Base-by-base conservation (phyloP, 495 filamentous ascomycete genomes). In the Haplographium delicatum region DNA sequence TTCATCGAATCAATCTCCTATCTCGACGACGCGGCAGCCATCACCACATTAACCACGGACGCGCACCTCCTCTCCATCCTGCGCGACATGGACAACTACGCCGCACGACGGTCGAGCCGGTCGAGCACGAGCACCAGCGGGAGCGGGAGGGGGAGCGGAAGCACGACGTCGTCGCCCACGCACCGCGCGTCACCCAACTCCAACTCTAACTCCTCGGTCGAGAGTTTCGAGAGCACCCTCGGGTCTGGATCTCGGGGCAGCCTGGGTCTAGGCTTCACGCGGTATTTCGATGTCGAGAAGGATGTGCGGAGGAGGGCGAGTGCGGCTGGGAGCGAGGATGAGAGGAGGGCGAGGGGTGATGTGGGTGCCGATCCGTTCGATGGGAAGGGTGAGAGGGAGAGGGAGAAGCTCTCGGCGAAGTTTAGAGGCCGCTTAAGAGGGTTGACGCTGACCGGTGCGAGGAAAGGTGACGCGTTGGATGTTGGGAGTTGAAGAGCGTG, bases 11-110 rank as follows among this genome's bases (percentile, higher is more conserved):
- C n/a, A n/a, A n/a, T n/a, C 22, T 44, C 41, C 8, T 25, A n/a
- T 10, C 24, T 18, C 30, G 40, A 11, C 42, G 28, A 15, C 42
- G 30, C 16, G 22, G 50, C 20, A 11, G 33, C 23, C 41, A 31
- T 3, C 30, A 20, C 7, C 41, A 30, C 38, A 18, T 30, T 33
- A 20, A 30, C 46, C 38, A 33, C 39, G 22, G 45, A 51, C 24
- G 9, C 34, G 10, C 38, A 51, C 18, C 31, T 56, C 42, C 48
- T 46, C 25, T 44, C 10, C 30, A 58, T 50, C 30, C 55, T 58
- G 22, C 50, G 44, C 11, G 55, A 58, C 40, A 58, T 58, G 55
- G 55, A 58, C 39, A 50, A 39, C 16, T 25, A 44, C 20, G 44
- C 53, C 39, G 48, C 27, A 16, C 25, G 7, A 7, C 13, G 23